Evolutionary conservation across 2,329 filamentous ascomycete species (phyloP).

Genomic region (Colletotrichum nymphaeae): DNA sequence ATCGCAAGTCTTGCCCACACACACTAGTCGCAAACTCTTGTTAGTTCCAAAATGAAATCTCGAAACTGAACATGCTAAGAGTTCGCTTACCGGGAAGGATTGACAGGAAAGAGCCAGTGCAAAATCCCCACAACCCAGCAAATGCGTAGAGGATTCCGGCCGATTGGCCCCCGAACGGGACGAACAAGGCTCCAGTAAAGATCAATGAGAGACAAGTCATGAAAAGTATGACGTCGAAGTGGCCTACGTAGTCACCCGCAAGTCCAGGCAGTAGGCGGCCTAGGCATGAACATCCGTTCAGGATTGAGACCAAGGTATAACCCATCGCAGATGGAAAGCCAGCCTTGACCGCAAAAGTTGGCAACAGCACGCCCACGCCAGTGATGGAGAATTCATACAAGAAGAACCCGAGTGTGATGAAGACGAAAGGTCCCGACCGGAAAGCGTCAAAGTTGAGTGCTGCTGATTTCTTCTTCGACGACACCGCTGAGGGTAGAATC

Average conservation of each 20-base stretch:
- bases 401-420: slow-evolving; percentile 55
- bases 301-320: slow-evolving; percentile 55
- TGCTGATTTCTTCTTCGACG: slow-evolving; percentile 30
- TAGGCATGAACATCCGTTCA: slow-evolving; percentile 50
- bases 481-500: neutral
- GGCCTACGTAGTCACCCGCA: neutral
- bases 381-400: slow-evolving; percentile 61
- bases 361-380: slow-evolving; percentile 56
- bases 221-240: slow-evolving; percentile 35
- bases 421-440: slow-evolving; percentile 51
- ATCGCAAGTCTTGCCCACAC: too few relatives aligned
- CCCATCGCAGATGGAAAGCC: slow-evolving; percentile 50
- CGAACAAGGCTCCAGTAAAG: slow-evolving; percentile 54
- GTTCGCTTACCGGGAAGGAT: slow-evolving; percentile 42
- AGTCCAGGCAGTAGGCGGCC: neutral
- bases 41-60: too few relatives aligned
- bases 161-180: slow-evolving; percentile 55
- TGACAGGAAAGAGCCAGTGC: slow-evolving; percentile 59
- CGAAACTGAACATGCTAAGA: neutral
- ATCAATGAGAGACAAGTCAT: slow-evolving; percentile 37
- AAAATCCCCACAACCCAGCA: slow-evolving; percentile 58
- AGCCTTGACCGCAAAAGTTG: slow-evolving; percentile 53
- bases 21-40: too few relatives aligned
- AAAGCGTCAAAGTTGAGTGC: slow-evolving; percentile 55
- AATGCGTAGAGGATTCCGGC: slow-evolving; percentile 55